Conservation (phyloP, 768 basidiomycete species). For the Mycena galopus region DNA sequence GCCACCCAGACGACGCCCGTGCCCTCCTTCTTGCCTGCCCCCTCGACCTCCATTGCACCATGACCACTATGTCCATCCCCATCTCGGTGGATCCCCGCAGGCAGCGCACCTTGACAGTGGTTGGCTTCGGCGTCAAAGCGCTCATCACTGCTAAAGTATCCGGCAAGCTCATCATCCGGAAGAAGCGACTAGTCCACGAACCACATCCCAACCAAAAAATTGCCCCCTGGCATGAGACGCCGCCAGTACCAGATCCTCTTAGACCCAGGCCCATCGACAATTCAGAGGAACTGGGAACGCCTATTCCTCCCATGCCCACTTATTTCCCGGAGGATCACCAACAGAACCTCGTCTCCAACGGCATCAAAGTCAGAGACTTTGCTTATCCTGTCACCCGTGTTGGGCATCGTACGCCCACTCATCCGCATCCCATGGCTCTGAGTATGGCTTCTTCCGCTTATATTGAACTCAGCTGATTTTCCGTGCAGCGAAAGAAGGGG, state of each 20-base stretch:
- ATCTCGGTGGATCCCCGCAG: constrained; percentile 8
- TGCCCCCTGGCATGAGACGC: not conserved
- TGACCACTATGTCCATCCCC: constrained; percentile 15
- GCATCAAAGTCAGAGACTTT: constrained; percentile 36
- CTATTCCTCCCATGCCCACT: not conserved
- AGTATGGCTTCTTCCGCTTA: constrained; percentile 2
- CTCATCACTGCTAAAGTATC: constrained; percentile 28
- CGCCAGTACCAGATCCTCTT: not conserved
- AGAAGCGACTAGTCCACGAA: not conserved
- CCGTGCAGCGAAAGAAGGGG: not conserved
- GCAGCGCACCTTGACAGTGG: constrained; percentile 29
- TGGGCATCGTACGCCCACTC: constrained; percentile 13
- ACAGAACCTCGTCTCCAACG: not conserved
- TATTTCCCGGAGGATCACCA: constrained; percentile 22
- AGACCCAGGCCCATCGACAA: not conserved
- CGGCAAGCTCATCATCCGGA: constrained; percentile 25
- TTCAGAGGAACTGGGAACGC: not conserved
- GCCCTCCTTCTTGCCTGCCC: not conserved
- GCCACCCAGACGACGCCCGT: not conserved
- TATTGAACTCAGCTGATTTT: not conserved
- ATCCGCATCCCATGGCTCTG: constrained; percentile 3
- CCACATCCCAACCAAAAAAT: too few species aligned
- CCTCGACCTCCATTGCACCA: too few species aligned
- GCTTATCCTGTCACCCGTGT: constrained; percentile 24
- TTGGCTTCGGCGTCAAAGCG: constrained; percentile 27